Base-by-base conservation (phyloP, 2,329 filamentous ascomycete genomes). In the Microdochium bolleyi region DNA sequence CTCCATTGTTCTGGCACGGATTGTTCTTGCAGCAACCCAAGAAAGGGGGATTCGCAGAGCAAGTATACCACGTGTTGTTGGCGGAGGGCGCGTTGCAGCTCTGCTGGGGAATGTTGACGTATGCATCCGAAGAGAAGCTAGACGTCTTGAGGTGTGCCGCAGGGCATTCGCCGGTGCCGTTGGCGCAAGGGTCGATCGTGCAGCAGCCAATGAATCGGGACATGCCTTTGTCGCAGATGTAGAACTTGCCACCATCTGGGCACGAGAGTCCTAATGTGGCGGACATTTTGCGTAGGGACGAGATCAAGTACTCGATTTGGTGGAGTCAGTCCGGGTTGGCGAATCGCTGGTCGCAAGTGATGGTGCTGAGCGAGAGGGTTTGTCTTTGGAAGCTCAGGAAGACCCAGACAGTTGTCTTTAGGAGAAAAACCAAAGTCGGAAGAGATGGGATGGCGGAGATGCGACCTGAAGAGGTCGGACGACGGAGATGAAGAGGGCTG, bases 201-300 rank as follows among this genome's bases (percentile, higher is more conserved):
- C 72, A 73, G 57, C 71, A 73, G 5, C 71, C 71, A 22, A 73
- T 62, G 48, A 73, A 74, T 3, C 60, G 62, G 16, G 63, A 57
- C 9, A 56, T 53, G 5, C 57, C 57, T 11, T 59, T 32, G 48
- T 54, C 55, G 52, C 69, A 72, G 16, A 68, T 62, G 53, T 68
- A 66, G 61, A 70, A 71, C 1, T 53, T 55, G 2, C 67, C 66
- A 11, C 63, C 65, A 3, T 27, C 57, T 3, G 68, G 67, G 44
- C 70, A 71, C 1, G 61, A 61, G 24, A 67, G 62, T 1, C 63
- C 61, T 34, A 67, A 56, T n/a, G n/a, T 60, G 54, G 41, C 38
- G 27, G 30, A 48, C 51, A 49, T 54, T 48, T 32, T 54, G 48
- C 34, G 57, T 5, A 3, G 41, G 19, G 21, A 19, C 5, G 27